Base-by-base conservation (phyloP, 176 grass and related monocot genomes). In the Neostapfia colusana region DNA sequence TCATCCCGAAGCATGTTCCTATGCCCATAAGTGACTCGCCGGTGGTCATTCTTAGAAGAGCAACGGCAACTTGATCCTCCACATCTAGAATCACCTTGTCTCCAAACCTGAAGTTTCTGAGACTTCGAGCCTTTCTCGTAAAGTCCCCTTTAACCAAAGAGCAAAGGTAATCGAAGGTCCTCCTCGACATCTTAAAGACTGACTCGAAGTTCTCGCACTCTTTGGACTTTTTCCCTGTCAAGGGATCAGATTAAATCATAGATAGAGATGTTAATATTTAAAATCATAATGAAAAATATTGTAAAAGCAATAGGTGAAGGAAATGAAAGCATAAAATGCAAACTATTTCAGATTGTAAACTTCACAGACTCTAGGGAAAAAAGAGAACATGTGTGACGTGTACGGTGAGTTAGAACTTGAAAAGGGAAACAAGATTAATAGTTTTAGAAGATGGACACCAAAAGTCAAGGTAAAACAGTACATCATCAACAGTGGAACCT, bases 121-220 rank as follows among this genome's bases (percentile, higher is more conserved):
- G 44, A 45, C 24, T 58, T 40, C 50, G 63, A 49, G 80, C 84
- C 65, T 90, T 90, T 64, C 67, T 87, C 70, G 56, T 84, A 45
- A 90, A 74, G 24, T 86, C 74, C n/a, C 82, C 79, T 26, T 57
- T 82, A 62, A 88, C 81, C 23, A 97, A 66, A 58, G 79, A 84
- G 20, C 87, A 97, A 61, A 97, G 87, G 79, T 97, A 97, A 70
- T 90, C 75, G 17, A 97, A 97, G 20, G 93, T 97, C 72, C 81
- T 90, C 79, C 90, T 97, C 18, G 89, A 89, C 74, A 97, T 93
- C 78, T 86, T 90, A 69, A 97, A 86, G n/a, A 86, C 65, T 13
- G 76, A 84, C 64, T 97, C 85, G 9, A 97, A 97, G 24, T 84
- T 55, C 7, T 76, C 56, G 20, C 50, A 54, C 27, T 76, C 79